A percentile compares a stretch with the other conserved stretches of the same genome.
Evolutionary conservation across 768 basidiomycete genomes (phyloP).

Genomic region (Amanita thiersii): DNA sequence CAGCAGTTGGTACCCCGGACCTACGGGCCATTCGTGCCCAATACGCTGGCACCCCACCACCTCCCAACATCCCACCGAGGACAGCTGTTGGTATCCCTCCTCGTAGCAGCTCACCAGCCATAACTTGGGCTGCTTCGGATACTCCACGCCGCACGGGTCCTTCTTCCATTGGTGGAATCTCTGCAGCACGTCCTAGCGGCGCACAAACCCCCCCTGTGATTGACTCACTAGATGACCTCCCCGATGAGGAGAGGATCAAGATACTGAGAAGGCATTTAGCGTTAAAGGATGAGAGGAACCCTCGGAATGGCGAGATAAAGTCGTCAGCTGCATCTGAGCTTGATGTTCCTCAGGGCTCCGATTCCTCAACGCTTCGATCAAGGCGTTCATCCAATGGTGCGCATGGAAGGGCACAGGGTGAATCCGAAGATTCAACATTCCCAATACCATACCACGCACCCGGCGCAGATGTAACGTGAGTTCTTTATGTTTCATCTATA

Average conservation of each 20-base stretch:
- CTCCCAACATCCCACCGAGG: constrained; percentile 44
- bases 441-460: constrained; percentile 84
- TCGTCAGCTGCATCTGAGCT: constrained; percentile 19
- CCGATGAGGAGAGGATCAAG: constrained; percentile 79
- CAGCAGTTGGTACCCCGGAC: constrained; percentile 50
- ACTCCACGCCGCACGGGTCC: constrained; percentile 4
- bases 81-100: constrained; percentile 1
- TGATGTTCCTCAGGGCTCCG: constrained; percentile 21
- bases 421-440: constrained; percentile 52
- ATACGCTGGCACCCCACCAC: constrained; percentile 49
- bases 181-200: constrained; percentile 16
- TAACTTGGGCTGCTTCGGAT: constrained; percentile 6
- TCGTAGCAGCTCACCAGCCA: constrained; percentile 11
- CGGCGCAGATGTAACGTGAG: constrained; percentile 91
- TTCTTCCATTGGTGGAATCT: constrained; percentile 25
- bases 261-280: constrained; percentile 79
- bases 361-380: constrained; percentile 14
- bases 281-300: constrained; percentile 68
- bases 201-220: constrained; percentile 20
- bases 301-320: constrained; percentile 21
- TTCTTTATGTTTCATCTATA: constrained; percentile 14
- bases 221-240: constrained; percentile 48
- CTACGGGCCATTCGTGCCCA: constrained; percentile 57
- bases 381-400: constrained; percentile 16
- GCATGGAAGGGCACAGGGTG: constrained; percentile 12